Conservation (phyloP, 2,329 filamentous ascomycete genomes). For the Capronia epimyces region DNA sequence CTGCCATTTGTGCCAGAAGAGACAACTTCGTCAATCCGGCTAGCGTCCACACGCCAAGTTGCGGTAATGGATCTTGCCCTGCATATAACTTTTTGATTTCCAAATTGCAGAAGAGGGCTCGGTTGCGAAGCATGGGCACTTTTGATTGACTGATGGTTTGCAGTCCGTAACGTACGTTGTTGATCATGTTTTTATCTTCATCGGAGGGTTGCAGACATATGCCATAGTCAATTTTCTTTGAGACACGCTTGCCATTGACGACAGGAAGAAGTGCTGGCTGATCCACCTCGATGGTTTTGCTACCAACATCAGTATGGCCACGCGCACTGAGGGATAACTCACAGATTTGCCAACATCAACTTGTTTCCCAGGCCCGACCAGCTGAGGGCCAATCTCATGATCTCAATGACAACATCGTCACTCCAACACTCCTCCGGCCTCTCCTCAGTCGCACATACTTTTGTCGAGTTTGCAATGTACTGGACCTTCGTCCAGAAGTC, state of each 20-base stretch:
- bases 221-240: not conserved
- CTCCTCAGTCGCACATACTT: conserved; percentile 1
- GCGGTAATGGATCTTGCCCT: conserved; percentile 3
- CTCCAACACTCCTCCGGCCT: conserved; percentile 3
- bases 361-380: not conserved
- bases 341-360: conserved; percentile 1
- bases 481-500: conserved; percentile 3
- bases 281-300: not conserved
- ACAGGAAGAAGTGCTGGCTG: not conserved
- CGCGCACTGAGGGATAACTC: not conserved
- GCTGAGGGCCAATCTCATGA: not conserved
- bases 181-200: not conserved
- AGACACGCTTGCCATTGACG: not conserved
- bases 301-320: not conserved
- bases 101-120: conserved; percentile 6
- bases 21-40: conserved; percentile 5
- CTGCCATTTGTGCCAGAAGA: conserved; percentile 1
- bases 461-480: conserved; percentile 1
- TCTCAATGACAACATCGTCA: conserved; percentile 5
- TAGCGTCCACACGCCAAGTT: conserved; percentile 3
- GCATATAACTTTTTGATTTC: conserved; percentile 4
- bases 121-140: conserved; percentile 5
- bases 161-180: not conserved
- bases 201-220: not conserved
- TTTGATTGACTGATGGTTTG: conserved; percentile 4